Percentiles rank a stretch among this genome's conserved stretches.
Conservation (phyloP, 1,284 basidiomycete genomes). For the Heliocybe sulcata region DNA sequence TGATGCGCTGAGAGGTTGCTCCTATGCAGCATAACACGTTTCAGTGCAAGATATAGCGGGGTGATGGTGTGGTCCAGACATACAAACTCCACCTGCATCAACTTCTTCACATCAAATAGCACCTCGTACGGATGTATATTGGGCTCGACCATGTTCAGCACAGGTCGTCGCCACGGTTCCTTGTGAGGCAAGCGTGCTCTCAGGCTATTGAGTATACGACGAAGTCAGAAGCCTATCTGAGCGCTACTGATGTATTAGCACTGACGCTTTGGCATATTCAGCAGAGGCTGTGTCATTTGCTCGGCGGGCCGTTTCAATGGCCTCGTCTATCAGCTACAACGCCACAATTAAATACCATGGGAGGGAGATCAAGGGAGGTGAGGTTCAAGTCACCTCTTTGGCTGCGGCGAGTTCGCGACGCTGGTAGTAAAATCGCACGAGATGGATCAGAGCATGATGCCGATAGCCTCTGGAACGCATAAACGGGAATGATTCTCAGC, state of each 20-base stretch:
- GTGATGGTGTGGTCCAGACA: constrained; percentile 7
- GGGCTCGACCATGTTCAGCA: constrained; percentile 69
- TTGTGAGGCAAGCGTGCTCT: constrained; percentile 57
- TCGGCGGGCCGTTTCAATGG: constrained; percentile 66
- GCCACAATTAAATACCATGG: constrained; percentile 3
- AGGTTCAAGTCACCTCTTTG: constrained; percentile 33
- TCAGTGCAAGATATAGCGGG: background rate
- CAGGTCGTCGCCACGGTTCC: constrained; percentile 35
- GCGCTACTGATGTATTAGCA: background rate
- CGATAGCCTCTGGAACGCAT: constrained; percentile 52
- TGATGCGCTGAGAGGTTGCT: constrained; percentile 62
- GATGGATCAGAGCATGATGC: constrained; percentile 68
- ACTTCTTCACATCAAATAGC: constrained; percentile 62
- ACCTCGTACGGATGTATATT: constrained; percentile 71
- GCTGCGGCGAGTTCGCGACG: constrained; percentile 60
- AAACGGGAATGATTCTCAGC: background rate
- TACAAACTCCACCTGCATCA: constrained; percentile 50
- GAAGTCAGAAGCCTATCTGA: background rate
- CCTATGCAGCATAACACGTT: constrained; percentile 41
- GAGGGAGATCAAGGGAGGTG: constrained; percentile 6
- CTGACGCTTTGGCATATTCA: constrained; percentile 72
- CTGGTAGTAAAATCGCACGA: constrained; percentile 72
- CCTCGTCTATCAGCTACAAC: constrained; percentile 63
- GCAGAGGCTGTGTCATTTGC: constrained; percentile 62
- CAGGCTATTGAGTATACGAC: constrained; percentile 45